These are phyloP conservation scores for Candida easanensis DNA, from an alignment of 805 yeast species.

Conservation along the genomic window DNA sequence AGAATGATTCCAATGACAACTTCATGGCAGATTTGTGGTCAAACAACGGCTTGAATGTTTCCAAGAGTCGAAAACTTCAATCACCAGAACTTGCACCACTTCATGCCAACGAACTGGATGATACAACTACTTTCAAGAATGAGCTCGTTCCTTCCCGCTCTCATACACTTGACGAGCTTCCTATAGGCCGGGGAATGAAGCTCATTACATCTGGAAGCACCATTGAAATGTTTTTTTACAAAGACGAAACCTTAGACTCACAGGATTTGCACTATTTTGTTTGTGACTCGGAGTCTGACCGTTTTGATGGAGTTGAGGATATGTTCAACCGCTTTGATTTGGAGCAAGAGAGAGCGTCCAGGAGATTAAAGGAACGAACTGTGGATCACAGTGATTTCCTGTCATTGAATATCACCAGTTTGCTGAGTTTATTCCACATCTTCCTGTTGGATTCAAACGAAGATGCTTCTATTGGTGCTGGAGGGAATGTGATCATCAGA, in stretches of 20 bases:
- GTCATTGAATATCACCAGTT: too few species aligned
- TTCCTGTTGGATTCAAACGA: too few species aligned
- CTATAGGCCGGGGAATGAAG: slow-evolving; percentile 11
- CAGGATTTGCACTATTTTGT: background rate
- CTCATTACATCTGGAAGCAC: slow-evolving; percentile 17
- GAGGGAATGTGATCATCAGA: too few species aligned
- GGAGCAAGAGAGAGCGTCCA: too few species aligned
- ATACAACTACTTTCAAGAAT: background rate
- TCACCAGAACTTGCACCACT: background rate
- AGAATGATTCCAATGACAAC: background rate
- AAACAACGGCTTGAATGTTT: background rate
- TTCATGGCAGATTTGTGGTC: background rate
- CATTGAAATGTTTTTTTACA: slow-evolving; percentile 2
- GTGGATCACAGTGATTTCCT: too few species aligned
- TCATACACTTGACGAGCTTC: slow-evolving; percentile 1
- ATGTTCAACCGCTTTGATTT: background rate
- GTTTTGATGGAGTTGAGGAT: background rate
- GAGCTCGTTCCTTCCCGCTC: background rate
- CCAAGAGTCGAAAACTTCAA: background rate
- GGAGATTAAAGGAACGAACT: too few species aligned
- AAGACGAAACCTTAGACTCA: background rate
- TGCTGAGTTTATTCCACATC: too few species aligned
- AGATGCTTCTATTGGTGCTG: too few species aligned
- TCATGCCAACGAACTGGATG: background rate
- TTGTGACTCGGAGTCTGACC: background rate